phyloP scores from a whole-genome alignment of 345 rosid genomes.

The Ceriops decandra region DNA sequence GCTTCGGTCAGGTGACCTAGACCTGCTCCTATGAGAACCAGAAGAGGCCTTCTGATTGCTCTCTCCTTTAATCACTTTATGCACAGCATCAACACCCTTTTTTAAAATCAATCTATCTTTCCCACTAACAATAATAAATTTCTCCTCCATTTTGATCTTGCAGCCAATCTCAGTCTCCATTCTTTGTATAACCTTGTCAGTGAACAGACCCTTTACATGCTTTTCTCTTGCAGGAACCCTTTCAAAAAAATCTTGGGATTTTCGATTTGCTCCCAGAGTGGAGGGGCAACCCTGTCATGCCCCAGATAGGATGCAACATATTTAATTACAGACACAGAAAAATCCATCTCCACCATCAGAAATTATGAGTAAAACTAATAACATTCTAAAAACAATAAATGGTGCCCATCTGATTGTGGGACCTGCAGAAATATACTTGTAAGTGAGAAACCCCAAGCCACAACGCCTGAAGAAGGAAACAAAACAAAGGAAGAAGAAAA shows the following conservation, averaged over 20 bases:
- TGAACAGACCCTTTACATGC: constrained; percentile 65
- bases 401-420: too few species aligned
- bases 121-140: constrained; percentile 91
- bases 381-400: too few species aligned
- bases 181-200: constrained; percentile 71
- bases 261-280: constrained; percentile 90
- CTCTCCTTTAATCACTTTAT: constrained; percentile 68
- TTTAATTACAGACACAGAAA: background rate
- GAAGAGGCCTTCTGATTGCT: constrained; percentile 63
- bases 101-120: constrained; percentile 81
- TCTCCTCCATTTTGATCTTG: constrained; percentile 88
- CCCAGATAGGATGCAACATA: constrained; percentile 13
- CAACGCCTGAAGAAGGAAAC: constrained; percentile 1
- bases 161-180: constrained; percentile 84
- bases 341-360: background rate
- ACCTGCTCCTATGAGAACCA: constrained; percentile 64
- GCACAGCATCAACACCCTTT: constrained; percentile 98
- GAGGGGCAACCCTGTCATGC: constrained; percentile 84
- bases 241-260: constrained; percentile 89
- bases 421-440: too few species aligned
- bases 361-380: too few species aligned
- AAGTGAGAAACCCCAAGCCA: too few species aligned
- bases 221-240: constrained; percentile 89
- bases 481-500: background rate
- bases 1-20: constrained; percentile 74